phyloP scores from a whole-genome alignment of 257 asterid species.

The Thymus quinquecostatus region DNA sequence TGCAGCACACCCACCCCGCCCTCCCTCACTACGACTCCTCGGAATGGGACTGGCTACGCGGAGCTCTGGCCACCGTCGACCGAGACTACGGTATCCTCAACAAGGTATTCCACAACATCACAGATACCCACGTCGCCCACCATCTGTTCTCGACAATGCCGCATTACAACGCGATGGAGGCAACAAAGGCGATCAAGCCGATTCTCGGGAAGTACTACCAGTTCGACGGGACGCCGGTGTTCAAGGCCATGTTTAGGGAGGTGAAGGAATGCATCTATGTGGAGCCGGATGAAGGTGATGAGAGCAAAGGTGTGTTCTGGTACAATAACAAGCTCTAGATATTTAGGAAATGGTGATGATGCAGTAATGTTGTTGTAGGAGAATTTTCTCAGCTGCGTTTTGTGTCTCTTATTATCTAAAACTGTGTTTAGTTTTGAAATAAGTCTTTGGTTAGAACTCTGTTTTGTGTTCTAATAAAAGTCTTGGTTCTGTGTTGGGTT shows the following conservation, averaged over 20 bases:
- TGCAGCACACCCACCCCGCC: conserved; percentile 86
- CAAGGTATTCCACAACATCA: conserved; percentile 76
- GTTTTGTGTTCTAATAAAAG: neutral
- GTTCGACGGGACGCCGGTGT: conserved; percentile 66
- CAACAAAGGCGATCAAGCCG: conserved; percentile 79
- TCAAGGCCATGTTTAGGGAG: conserved; percentile 72
- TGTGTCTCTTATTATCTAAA: conserved; percentile 15
- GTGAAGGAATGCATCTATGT: conserved; percentile 78
- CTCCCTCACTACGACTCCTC: conserved; percentile 81
- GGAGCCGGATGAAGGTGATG: conserved; percentile 61
- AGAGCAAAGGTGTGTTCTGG: conserved; percentile 77
- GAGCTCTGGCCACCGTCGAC: conserved; percentile 77
- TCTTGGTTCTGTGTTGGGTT: no score
- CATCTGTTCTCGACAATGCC: conserved; percentile 89
- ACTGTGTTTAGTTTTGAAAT: conserved; percentile 32
- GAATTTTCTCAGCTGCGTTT: conserved; percentile 9
- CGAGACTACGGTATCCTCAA: conserved; percentile 76
- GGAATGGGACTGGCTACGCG: conserved; percentile 90
- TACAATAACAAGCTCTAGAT: conserved; percentile 70
- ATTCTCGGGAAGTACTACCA: conserved; percentile 73
- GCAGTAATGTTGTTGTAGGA: conserved; percentile 27
- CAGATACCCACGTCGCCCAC: conserved; percentile 84
- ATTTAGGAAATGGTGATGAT: neutral
- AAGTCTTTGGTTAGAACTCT: conserved; percentile 15
- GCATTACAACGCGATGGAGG: conserved; percentile 85